phyloP scores from a whole-genome alignment of 1,284 basidiomycete species.

The Ustilago vetiveriae region DNA sequence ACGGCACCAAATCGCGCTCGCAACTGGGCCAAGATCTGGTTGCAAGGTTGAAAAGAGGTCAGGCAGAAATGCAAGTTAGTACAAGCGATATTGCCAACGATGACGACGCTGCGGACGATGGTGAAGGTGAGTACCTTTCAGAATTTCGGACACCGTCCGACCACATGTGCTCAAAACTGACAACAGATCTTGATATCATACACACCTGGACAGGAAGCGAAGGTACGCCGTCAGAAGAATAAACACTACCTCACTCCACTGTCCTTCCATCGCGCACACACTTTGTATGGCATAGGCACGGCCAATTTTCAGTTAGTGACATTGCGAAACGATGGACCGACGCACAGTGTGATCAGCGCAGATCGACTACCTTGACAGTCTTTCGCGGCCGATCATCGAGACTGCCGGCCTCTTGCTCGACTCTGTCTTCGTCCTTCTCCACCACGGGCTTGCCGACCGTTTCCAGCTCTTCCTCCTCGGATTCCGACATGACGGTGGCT shows the following conservation, averaged over 20 bases:
- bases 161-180: neutral
- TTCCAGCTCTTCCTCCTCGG: slow-evolving; percentile 40
- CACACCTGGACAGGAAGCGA: slow-evolving; percentile 44
- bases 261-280: neutral
- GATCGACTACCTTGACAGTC: slow-evolving; percentile 35
- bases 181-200: neutral
- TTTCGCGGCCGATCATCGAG: slow-evolving; percentile 27
- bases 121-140: slow-evolving; percentile 21
- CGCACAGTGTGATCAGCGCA: no score
- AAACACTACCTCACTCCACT: neutral
- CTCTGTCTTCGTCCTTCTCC: neutral
- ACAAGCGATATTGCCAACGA: slow-evolving; percentile 52
- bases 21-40: slow-evolving; percentile 49
- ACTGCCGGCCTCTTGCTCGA: slow-evolving; percentile 3
- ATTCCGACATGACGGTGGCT: slow-evolving; percentile 44
- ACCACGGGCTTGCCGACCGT: slow-evolving; percentile 25
- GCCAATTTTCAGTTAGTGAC: no score
- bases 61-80: slow-evolving; percentile 46
- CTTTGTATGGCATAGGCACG: neutral
- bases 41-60: slow-evolving; percentile 47
- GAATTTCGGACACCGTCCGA: neutral
- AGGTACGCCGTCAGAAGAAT: slow-evolving; percentile 48
- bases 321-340: no score
- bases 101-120: slow-evolving; percentile 38
- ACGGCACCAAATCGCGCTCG: slow-evolving; percentile 45